Conservation (phyloP, 2,329 filamentous ascomycete species). For the Akanthomyces lecanii region DNA sequence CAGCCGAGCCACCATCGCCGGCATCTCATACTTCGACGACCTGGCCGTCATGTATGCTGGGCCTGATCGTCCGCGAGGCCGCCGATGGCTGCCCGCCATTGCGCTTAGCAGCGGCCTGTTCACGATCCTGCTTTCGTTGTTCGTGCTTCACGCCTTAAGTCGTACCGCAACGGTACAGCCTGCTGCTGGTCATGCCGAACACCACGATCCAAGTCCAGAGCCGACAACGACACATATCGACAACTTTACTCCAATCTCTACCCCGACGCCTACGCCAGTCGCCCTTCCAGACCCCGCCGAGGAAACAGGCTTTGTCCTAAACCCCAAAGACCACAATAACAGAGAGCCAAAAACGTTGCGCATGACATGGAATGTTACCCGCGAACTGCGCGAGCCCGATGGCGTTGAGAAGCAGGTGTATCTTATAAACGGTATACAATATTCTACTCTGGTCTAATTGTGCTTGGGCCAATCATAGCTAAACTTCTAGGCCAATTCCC, state of each 20-base stretch:
- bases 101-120: constrained; percentile 4
- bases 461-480: background rate
- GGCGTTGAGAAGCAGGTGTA: constrained; percentile 47
- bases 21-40: background rate
- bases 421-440: constrained; percentile 42
- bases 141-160: constrained; percentile 10
- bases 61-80: background rate
- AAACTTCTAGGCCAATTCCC: constrained; percentile 39
- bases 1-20: background rate
- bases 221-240: background rate
- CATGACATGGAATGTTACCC: constrained; percentile 38
- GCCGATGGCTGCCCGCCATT: background rate
- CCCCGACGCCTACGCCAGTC: background rate
- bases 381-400: constrained; percentile 38
- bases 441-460: background rate
- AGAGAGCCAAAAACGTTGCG: constrained; percentile 31
- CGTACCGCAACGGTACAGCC: background rate
- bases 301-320: constrained; percentile 25
- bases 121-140: constrained; percentile 2
- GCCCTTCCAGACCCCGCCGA: constrained; percentile 2
- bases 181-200: background rate
- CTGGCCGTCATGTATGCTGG: background rate
- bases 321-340: constrained; percentile 39
- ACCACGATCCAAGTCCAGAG: background rate
- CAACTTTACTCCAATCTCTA: constrained; percentile 1